These are phyloP conservation scores for Epichloe sylvatica DNA, from an alignment of 2,329 filamentous ascomycete species.

Conservation along the genomic window DNA sequence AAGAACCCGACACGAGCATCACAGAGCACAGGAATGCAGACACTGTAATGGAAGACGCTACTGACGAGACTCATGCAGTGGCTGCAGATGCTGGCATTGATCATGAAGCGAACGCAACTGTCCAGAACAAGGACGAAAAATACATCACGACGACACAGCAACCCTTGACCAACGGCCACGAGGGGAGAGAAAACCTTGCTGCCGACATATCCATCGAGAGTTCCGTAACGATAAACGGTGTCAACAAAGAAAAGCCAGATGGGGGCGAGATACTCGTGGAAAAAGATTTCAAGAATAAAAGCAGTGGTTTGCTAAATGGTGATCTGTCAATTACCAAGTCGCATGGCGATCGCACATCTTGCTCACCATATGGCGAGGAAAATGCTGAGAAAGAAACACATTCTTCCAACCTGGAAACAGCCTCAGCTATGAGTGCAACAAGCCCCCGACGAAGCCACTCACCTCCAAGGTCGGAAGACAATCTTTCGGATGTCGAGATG, in stretches of 20 bases:
- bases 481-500: conserved; percentile 35
- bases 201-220: background rate
- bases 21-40: conserved; percentile 13
- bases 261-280: no score
- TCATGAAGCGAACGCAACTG: conserved; percentile 6
- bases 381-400: conserved; percentile 15
- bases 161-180: background rate
- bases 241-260: background rate
- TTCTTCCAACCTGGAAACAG: conserved; percentile 24
- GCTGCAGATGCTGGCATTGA: background rate
- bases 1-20: background rate
- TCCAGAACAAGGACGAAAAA: conserved; percentile 14
- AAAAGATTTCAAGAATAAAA: background rate
- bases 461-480: conserved; percentile 35
- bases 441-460: conserved; percentile 34
- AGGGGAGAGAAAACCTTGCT: background rate
- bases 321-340: conserved; percentile 1
- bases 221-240: background rate
- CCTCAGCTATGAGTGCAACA: conserved; percentile 26
- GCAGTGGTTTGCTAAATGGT: background rate
- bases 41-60: conserved; percentile 5
- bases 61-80: background rate
- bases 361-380: background rate
- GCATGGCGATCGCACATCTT: background rate
- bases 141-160: conserved; percentile 7